phyloP scores from a whole-genome alignment of 768 basidiomycete genomes.

The Xerocomellus amylosporus region DNA sequence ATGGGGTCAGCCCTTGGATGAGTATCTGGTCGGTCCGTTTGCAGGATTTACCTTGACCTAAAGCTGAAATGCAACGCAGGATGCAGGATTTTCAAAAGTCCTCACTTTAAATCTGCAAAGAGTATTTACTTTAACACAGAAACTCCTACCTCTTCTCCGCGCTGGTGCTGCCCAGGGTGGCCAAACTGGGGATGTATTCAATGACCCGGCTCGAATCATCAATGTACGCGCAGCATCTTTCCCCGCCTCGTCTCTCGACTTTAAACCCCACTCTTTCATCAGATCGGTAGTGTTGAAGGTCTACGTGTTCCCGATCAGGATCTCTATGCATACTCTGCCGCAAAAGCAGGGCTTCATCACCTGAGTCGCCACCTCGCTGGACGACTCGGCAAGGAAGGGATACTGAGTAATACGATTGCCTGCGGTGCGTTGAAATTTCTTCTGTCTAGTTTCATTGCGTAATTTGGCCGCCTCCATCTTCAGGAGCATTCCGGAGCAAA shows the following conservation, averaged over 20 bases:
- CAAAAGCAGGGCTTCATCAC: constrained; percentile 63
- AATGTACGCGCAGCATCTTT: constrained; percentile 40
- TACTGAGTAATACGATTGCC: constrained; percentile 62
- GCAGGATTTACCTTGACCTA: neutral
- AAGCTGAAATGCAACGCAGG: constrained; percentile 30
- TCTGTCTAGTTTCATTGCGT: neutral
- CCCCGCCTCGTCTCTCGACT: neutral
- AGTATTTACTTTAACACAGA: constrained; percentile 63
- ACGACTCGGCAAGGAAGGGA: constrained; percentile 53
- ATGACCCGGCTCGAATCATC: constrained; percentile 56
- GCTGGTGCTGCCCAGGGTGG: constrained; percentile 43
- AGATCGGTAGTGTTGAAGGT: constrained; percentile 67
- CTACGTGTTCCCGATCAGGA: constrained; percentile 50
- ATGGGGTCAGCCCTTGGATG: constrained; percentile 48
- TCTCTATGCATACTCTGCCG: constrained; percentile 64
- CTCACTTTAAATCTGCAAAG: constrained; percentile 60
- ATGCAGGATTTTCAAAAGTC: constrained; percentile 58
- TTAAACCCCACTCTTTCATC: neutral
- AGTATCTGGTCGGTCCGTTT: constrained; percentile 39
- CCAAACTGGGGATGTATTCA: constrained; percentile 32
- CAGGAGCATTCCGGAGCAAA: constrained; percentile 43
- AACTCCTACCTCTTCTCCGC: constrained; percentile 54
- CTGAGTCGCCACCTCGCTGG: constrained; percentile 56
- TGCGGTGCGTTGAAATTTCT: constrained; percentile 40
- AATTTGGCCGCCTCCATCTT: neutral